Base-by-base conservation (phyloP, 2,329 filamentous ascomycete genomes). In the Bimuria novae-zelandiae region DNA sequence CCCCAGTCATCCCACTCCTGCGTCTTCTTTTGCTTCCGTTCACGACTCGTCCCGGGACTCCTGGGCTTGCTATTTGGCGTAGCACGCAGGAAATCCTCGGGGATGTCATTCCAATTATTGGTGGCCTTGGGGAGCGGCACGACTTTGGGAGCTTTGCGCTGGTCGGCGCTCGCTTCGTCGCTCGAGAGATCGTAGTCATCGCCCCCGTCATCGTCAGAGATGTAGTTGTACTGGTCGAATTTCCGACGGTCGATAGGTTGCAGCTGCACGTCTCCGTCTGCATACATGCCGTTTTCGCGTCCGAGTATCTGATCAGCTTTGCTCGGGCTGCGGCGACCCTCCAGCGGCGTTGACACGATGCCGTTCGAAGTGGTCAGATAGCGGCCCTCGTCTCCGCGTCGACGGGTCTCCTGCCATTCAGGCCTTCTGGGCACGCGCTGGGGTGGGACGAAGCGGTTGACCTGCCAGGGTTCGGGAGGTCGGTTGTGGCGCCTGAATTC, bases 91-190 rank as follows among this genome's bases (percentile, higher is more conserved):
- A 78, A 77, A 16, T 77, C 78, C 4, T 78, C 77, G 12, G 78
- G 78, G 4, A 80, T 66, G 52, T 80, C 78, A 49, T 80, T 80
- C 78, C 78, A 80, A 48, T 78, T 75, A 37, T 64, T 67, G 8
- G 71, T 76, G 6, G 30, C 36, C 29, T 62, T 63, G 1, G 55
- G 56, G 0, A 52, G 49, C 16, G 52, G 54, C 1, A 42, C 19
- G 11, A 48, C 8, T 22, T 48, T 50, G 21, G 54, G 54, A 4
- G 50, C 46, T 25, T 46, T 55, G 35, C 59, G 53, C 47, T 56
- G 57, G 22, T 64, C 62, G 21, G 63, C 66, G 7, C 53, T 59
- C 43, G 59, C 69, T 54, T 71, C 71, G 48, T 71, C 67, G 58
- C 65, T 67, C 19, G 66, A 68, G 11, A 64, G 59, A 5, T 71